Evolutionary conservation across 108 stramenopile genomes (phyloP).

Genomic region (Conticribra guillardii): DNA sequence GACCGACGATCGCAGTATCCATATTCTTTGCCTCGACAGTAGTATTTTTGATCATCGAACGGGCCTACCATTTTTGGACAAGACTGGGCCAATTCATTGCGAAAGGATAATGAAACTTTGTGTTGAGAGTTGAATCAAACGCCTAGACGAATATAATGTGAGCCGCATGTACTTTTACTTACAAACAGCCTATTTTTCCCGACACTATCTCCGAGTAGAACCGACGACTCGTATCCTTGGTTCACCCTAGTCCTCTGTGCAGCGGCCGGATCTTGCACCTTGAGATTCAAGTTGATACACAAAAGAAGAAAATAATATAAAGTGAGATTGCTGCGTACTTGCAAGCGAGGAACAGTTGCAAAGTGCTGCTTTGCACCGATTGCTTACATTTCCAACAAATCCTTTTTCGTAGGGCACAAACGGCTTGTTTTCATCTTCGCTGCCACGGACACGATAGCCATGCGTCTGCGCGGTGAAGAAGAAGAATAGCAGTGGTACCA

Average conservation of each 20-base stretch:
- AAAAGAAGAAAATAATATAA: not conserved
- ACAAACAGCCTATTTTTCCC: constrained; percentile 35
- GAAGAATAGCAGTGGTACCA: not conserved
- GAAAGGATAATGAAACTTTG: too few relatives aligned
- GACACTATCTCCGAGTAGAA: constrained; percentile 20
- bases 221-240: constrained; percentile 31
- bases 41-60: constrained; percentile 55
- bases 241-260: constrained; percentile 21
- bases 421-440: constrained; percentile 34
- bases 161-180: constrained; percentile 1
- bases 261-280: constrained; percentile 28
- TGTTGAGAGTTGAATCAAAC: too few relatives aligned
- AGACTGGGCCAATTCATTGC: constrained; percentile 23
- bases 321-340: too few relatives aligned
- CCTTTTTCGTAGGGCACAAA: constrained; percentile 53
- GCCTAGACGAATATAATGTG: too few relatives aligned
- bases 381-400: constrained; percentile 39
- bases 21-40: constrained; percentile 60
- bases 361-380: too few relatives aligned
- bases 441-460: constrained; percentile 50
- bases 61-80: constrained; percentile 85
- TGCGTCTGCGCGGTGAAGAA: not conserved
- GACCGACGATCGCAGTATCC: constrained; percentile 86
- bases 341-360: too few relatives aligned
- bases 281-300: too few relatives aligned